Percentiles rank a stretch among this genome's conserved stretches.
These are phyloP conservation scores for Cercospora berteroae DNA, from an alignment of 2,329 filamentous ascomycete genomes.

Conservation along the genomic window DNA sequence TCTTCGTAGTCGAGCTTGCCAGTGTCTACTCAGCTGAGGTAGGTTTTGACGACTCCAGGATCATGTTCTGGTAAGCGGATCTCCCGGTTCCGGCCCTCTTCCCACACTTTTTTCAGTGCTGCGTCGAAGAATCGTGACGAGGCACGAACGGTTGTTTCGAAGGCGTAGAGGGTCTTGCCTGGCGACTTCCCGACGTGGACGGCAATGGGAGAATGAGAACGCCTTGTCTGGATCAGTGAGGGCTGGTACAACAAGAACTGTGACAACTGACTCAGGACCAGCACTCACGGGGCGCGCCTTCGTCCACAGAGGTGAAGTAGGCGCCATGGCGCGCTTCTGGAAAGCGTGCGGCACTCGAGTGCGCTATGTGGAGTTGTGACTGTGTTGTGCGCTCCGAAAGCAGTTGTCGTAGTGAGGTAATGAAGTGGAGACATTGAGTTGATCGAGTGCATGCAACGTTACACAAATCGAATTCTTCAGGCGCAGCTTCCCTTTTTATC, in stretches of 20 bases:
- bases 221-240: too few relatives aligned
- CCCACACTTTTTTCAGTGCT: background rate
- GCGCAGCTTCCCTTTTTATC: background rate
- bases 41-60: background rate
- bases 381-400: too few relatives aligned
- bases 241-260: too few relatives aligned
- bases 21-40: background rate
- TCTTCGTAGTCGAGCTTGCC: background rate
- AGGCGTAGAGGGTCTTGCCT: background rate
- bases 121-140: background rate
- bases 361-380: too few relatives aligned
- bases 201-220: background rate
- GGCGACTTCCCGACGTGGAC: background rate
- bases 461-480: background rate
- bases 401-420: background rate
- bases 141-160: background rate
- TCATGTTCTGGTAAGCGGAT: background rate
- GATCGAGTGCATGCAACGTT: background rate
- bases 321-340: background rate
- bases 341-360: too few relatives aligned
- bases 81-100: background rate
- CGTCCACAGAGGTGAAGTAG: background rate
- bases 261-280: background rate
- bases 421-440: background rate
- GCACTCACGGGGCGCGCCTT: background rate